Base-by-base conservation (phyloP, 768 basidiomycete species). In the Cantharellus anzutake region DNA sequence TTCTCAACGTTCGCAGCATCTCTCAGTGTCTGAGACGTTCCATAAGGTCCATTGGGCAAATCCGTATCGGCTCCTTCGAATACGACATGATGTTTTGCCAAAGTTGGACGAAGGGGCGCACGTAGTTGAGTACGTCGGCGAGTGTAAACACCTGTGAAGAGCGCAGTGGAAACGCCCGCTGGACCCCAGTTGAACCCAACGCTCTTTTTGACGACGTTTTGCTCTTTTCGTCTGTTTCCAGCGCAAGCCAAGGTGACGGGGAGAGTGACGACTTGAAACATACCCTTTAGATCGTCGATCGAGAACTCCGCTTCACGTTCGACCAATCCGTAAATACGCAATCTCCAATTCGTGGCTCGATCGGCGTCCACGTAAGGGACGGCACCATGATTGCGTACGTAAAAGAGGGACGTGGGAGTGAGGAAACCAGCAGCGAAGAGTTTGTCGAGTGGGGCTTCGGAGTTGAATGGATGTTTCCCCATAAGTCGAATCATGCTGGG, bases 171-270 rank as follows among this genome's bases (percentile, higher is more conserved):
- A 14, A 75, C 69, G 52, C 73, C 77, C 2, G 69, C 77, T 2
- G 76, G 71, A 4, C 79, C 79, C 79, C 79, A 80, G 20, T 66
- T 71, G 63, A 80, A 80, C 0, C 80, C 80, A 1, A 80, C 72
- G 4, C 74, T 73, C 66, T 81, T 77, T 7, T 71, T 71, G 40
- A 81, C 73, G 53, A 80, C 69, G 63, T 83, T 83, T 65, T 83
- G 81, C 64, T 83, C 81, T 65, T 81, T 82, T 37, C 81, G 70
- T 2, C 81, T 68, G 66, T 82, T 82, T 1, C 81, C 81, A 2
- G 81, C 81, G 62, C 81, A 83, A 2, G 78, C 77, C 5, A 83
- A 66, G 0, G 81, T 82, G 20, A 82, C 72, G 2, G 81, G 81
- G 2, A 81, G 62, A 0, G 80, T 83, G 4, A 81, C 75, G 4